phyloP scores from a whole-genome alignment of 2,329 filamentous ascomycete species.

The Aspergillus luchuensis region DNA sequence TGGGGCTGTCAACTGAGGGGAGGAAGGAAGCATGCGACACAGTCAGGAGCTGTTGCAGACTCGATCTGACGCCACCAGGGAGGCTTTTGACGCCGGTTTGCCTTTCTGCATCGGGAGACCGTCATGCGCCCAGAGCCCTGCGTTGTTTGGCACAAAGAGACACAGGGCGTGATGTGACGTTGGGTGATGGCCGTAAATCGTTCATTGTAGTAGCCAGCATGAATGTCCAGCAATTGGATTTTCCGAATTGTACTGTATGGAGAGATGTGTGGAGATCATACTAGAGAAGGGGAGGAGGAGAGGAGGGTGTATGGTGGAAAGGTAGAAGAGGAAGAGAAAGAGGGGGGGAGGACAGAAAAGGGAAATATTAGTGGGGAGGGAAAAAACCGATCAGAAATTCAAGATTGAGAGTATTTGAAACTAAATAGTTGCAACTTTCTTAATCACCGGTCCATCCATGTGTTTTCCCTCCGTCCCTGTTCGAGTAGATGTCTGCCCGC shows the following conservation, averaged over 20 bases:
- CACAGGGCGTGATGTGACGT: too few relatives aligned
- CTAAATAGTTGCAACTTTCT: not conserved
- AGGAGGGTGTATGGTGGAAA: not conserved
- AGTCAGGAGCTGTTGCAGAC: slow-evolving; percentile 5
- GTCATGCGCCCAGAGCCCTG: slow-evolving; percentile 16
- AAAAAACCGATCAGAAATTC: too few relatives aligned
- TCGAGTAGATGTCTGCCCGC: not conserved
- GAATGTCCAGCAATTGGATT: not conserved
- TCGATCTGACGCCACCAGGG: slow-evolving; percentile 13
- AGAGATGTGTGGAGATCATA: too few relatives aligned
- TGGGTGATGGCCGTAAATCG: too few relatives aligned
- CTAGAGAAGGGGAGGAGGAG: too few relatives aligned
- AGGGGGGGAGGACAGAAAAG: too few relatives aligned
- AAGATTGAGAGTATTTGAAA: too few relatives aligned
- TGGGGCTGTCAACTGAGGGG: not conserved
- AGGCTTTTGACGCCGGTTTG: slow-evolving; percentile 2
- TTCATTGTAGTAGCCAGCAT: not conserved
- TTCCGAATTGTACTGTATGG: too few relatives aligned
- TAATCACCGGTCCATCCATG: not conserved
- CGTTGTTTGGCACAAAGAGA: not conserved
- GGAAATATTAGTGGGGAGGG: too few relatives aligned
- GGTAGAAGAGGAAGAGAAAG: too few relatives aligned
- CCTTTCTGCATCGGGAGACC: slow-evolving; percentile 11
- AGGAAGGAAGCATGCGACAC: not conserved
- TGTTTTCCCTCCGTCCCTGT: too few relatives aligned